Percentiles rank a stretch among this genome's conserved stretches.
Evolutionary conservation across 768 basidiomycete species (phyloP).

Genomic region (Boletus rubroflammeus): DNA sequence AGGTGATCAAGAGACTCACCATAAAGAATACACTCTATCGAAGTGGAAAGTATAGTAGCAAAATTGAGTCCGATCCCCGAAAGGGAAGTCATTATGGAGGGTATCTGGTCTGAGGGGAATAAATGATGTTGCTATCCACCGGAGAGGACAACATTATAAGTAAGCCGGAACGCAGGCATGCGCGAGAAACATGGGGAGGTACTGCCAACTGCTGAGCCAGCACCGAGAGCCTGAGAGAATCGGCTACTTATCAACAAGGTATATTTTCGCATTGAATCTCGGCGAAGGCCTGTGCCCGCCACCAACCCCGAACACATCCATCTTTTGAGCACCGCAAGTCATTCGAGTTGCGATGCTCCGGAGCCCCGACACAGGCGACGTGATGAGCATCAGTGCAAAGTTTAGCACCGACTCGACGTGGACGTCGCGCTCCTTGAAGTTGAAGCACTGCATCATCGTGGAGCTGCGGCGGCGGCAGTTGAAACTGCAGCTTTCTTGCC

Average conservation of each 20-base stretch:
- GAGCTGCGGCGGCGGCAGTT: not conserved
- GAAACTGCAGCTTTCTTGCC: not conserved
- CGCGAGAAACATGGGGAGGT: not conserved
- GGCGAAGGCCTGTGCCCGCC: not conserved
- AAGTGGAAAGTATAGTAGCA: conserved; percentile 16
- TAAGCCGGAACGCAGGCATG: not conserved
- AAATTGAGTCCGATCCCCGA: conserved; percentile 7
- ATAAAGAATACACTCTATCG: conserved; percentile 21
- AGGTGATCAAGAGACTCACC: conserved; percentile 6
- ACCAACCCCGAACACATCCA: not conserved
- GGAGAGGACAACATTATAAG: not conserved
- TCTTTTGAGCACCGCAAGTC: not conserved
- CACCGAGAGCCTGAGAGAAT: not conserved
- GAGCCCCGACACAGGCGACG: conserved; percentile 4
- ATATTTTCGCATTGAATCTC: not conserved
- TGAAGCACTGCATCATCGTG: not conserved
- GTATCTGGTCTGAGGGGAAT: not conserved
- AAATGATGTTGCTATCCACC: not conserved
- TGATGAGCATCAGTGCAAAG: not conserved
- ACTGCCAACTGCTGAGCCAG: not conserved
- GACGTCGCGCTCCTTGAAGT: not conserved
- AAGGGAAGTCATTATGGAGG: not conserved
- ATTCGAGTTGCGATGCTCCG: not conserved
- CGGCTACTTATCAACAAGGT: not conserved
- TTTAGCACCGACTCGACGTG: not conserved